Evolutionary conservation across 352 stramenopile genomes (phyloP).

Genomic region (Achlya hypogyna): DNA sequence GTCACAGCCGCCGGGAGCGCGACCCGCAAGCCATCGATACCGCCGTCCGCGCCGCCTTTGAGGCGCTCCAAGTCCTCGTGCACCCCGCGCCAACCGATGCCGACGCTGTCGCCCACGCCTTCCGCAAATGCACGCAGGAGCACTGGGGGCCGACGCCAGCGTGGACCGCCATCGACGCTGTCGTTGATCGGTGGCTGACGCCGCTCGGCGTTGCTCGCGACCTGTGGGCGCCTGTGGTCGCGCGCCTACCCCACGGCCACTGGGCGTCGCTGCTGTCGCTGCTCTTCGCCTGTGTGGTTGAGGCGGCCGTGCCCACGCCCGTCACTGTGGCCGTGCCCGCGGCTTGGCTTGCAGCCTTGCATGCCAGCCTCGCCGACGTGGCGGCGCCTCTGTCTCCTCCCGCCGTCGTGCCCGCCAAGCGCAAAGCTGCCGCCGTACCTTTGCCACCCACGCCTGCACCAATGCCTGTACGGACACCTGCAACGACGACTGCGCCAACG

Average conservation of each 20-base stretch:
- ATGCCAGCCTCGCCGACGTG: background rate
- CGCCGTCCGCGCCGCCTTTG: background rate
- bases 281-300: background rate
- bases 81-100: background rate
- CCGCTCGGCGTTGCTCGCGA: background rate
- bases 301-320: background rate
- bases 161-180: background rate
- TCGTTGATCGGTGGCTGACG: background rate
- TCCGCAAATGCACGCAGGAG: background rate
- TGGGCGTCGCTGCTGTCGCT: background rate
- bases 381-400: background rate
- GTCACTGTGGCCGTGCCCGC: background rate
- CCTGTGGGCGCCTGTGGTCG: background rate
- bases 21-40: background rate
- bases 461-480: too few species aligned
- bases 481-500: too few species aligned
- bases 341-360: background rate
- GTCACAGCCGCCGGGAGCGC: background rate
- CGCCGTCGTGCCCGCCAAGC: background rate
- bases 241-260: background rate
- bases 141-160: background rate
- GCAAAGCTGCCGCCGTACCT: too few species aligned
- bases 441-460: background rate
- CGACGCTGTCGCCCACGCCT: background rate
- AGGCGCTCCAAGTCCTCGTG: background rate